phyloP scores from a whole-genome alignment of 2,329 filamentous ascomycete genomes.

The Microsporum audouinii region DNA sequence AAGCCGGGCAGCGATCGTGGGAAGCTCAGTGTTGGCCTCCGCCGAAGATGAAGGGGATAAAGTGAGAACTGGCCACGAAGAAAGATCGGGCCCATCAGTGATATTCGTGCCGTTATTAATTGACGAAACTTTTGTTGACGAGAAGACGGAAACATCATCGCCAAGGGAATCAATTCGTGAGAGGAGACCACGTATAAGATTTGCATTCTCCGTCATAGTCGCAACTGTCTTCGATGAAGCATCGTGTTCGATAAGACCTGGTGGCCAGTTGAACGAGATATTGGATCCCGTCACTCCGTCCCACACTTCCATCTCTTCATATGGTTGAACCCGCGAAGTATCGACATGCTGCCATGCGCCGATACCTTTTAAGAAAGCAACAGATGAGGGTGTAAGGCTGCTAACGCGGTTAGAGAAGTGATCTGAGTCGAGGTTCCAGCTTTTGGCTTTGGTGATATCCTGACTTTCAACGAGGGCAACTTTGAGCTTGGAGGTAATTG shows the following conservation, averaged over 20 bases:
- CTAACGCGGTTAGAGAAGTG: constrained; percentile 90
- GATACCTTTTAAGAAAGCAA: constrained; percentile 68
- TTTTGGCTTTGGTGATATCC: constrained; percentile 58
- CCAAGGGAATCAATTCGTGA: constrained; percentile 58
- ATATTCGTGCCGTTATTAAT: constrained; percentile 63
- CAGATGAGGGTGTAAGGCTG: constrained; percentile 80
- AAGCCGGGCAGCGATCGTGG: constrained; percentile 63
- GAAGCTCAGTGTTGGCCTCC: constrained; percentile 28
- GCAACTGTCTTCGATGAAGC: constrained; percentile 57
- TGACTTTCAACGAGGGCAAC: constrained; percentile 86
- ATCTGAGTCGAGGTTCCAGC: constrained; percentile 54
- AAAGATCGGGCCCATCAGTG: constrained; percentile 60
- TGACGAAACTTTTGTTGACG: constrained; percentile 64
- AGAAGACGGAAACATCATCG: constrained; percentile 53
- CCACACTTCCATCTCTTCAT: constrained; percentile 97
- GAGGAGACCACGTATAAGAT: constrained; percentile 70
- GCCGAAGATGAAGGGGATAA: constrained; percentile 45
- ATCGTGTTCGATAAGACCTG: constrained; percentile 30
- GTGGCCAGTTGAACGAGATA: constrained; percentile 72
- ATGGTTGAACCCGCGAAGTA: constrained; percentile 63
- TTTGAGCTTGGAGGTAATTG: constrained; percentile 62
- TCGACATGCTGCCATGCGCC: constrained; percentile 76
- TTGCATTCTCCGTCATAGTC: constrained; percentile 93
- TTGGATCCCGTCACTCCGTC: constrained; percentile 79
- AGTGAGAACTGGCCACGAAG: constrained; percentile 75